Evolutionary conservation across 2,329 filamentous ascomycete genomes (phyloP).

Genomic region (Verticillium longisporum): DNA sequence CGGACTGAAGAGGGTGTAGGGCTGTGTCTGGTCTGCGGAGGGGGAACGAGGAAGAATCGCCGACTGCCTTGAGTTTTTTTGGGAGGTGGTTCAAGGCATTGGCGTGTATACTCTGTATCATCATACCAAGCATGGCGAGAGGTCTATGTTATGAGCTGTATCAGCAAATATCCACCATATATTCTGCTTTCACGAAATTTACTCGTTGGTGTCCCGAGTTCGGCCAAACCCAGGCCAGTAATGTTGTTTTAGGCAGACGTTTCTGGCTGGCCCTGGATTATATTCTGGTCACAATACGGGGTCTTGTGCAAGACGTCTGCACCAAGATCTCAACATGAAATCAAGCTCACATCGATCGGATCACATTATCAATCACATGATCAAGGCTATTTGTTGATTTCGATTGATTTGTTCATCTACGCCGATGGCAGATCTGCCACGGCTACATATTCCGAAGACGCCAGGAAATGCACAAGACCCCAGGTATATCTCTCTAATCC

Average conservation of each 20-base stretch:
- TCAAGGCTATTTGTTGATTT: neutral
- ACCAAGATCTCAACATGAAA: no score
- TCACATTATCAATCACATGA: neutral
- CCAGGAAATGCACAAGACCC: neutral
- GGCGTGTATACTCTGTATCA: constrained; percentile 12
- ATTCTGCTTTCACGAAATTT: neutral
- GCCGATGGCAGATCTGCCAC: neutral
- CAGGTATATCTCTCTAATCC: neutral
- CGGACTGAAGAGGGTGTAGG: constrained; percentile 42
- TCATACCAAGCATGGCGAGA: neutral
- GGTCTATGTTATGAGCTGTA: neutral
- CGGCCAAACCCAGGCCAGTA: no score
- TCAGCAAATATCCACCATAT: no score
- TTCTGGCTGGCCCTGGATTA: no score
- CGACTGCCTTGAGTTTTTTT: neutral
- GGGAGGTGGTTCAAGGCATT: neutral
- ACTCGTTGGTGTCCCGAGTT: neutral
- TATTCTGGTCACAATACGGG: no score
- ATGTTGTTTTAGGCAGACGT: no score
- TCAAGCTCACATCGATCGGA: neutral
- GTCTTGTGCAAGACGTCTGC: no score
- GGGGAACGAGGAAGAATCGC: neutral
- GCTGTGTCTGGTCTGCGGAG: neutral
- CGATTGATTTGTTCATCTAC: no score
- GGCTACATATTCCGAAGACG: neutral